Base-by-base conservation (phyloP, 2,329 filamentous ascomycete species). In the Ophiostoma sp. region DNA sequence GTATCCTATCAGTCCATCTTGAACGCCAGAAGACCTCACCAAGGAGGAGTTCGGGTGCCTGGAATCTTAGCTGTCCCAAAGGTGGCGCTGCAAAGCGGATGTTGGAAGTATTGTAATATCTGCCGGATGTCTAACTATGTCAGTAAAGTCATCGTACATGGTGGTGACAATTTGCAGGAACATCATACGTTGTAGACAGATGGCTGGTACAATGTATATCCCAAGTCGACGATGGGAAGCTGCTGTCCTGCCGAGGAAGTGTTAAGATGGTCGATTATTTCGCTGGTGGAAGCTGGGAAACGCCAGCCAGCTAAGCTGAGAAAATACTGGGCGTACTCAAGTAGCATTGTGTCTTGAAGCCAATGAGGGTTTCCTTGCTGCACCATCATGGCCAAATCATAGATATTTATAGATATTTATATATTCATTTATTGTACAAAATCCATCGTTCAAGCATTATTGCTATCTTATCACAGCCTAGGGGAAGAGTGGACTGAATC, bases 41-140 rank as follows among this genome's bases (percentile, higher is more conserved):
- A 12, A 47, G 42, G 42, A 42, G 64, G 8, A 38, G 1, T 47
- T 9, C 36, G 4, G 65, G 65, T 16, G 36, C 49, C 45, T 40
- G 55, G 40, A 67, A 67, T 11, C 65, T 38, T 40, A 67, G 52
- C 18, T 36, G 38, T 38, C 65, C 65, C 40, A 67, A 16, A 8
- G 65, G 65, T 7, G 65, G 65, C 5, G 52, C 49, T 27, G 65
- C 52, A 67, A 60, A 67, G 41, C 65, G 49, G 52, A 67, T 62
- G 40, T 62, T 60, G 41, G 65, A 62, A 11, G 36, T 62, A 7
- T 44, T 67, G 52, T 67, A 67, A 38, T 60, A 67, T 8, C 64
- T 65, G 44, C 64, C 64, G 4, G 64, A 65, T 1, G 38, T 49
- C 42, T 65, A 14, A 44, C 27, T 12, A 1, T 38, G 64, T 65